phyloP scores from a whole-genome alignment of 1,284 basidiomycete genomes.

The Lignosus rhinocerotis region DNA sequence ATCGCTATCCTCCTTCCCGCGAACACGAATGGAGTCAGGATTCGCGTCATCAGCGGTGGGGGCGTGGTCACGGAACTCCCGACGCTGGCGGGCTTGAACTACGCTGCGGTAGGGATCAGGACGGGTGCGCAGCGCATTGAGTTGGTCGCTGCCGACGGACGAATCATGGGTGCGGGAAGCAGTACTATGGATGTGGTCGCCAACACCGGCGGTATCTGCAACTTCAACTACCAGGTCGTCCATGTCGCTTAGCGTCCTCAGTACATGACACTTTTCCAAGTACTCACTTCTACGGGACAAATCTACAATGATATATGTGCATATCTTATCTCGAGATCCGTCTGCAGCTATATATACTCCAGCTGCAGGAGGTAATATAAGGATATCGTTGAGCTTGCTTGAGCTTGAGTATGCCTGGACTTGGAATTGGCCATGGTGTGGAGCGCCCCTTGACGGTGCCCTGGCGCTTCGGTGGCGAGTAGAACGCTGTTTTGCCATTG shows the following conservation, averaged over 20 bases:
- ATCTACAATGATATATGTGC: too few species aligned
- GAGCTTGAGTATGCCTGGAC: too few species aligned
- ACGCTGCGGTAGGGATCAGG: conserved; percentile 9
- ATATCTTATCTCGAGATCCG: too few species aligned
- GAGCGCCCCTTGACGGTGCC: too few species aligned
- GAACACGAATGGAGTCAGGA: conserved; percentile 7
- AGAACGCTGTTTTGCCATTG: neutral
- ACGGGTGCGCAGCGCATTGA: conserved; percentile 13
- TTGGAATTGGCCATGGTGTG: too few species aligned
- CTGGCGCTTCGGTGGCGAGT: neutral
- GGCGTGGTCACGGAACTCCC: conserved; percentile 11
- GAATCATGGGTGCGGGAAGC: conserved; percentile 12
- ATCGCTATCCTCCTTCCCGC: conserved; percentile 16
- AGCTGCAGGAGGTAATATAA: too few species aligned
- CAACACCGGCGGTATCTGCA: conserved; percentile 11
- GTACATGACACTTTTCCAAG: too few species aligned
- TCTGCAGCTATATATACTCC: too few species aligned
- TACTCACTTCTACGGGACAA: too few species aligned
- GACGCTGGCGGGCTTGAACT: conserved; percentile 14
- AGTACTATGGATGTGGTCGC: conserved; percentile 13
- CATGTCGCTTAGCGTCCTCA: conserved; percentile 2
- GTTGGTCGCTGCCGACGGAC: conserved; percentile 5
- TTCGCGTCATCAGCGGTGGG: conserved; percentile 11
- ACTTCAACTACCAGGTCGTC: conserved; percentile 18
- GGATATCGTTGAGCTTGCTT: too few species aligned